phyloP scores from a whole-genome alignment of 495 filamentous ascomycete species.

The Talaromyces ruber region DNA sequence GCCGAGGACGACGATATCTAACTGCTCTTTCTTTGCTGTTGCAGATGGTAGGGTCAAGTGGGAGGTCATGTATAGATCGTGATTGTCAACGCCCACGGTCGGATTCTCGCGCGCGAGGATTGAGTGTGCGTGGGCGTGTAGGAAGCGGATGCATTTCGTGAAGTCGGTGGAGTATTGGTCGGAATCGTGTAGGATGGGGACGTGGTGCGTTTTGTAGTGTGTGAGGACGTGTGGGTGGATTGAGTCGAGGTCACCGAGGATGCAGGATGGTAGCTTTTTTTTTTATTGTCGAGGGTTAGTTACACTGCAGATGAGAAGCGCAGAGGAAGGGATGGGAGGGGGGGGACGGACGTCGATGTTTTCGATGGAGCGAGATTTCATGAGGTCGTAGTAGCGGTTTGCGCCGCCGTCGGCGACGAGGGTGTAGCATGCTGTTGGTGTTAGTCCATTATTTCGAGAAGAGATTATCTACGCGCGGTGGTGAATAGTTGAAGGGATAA shows the following conservation, averaged over 20 bases:
- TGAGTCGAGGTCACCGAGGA: conserved; percentile 89
- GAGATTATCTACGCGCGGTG: background rate
- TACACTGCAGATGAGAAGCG: background rate
- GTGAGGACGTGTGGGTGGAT: conserved; percentile 44
- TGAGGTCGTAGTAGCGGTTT: conserved; percentile 62
- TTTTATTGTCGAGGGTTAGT: background rate
- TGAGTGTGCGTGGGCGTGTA: conserved; percentile 28
- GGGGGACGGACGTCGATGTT: conserved; percentile 27
- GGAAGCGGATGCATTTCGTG: conserved; percentile 62
- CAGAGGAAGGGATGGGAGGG: background rate
- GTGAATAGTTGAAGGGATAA: background rate
- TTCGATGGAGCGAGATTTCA: conserved; percentile 22
- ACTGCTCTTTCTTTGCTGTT: conserved; percentile 2
- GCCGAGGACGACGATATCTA: conserved; percentile 64
- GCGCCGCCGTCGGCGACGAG: conserved; percentile 89
- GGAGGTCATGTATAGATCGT: conserved; percentile 3
- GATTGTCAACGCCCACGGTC: background rate
- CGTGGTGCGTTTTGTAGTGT: conserved; percentile 50
- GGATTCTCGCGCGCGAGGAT: conserved; percentile 15
- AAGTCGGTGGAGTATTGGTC: conserved; percentile 87
- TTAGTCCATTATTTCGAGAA: background rate
- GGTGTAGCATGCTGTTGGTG: conserved; percentile 41
- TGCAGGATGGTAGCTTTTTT: conserved; percentile 48
- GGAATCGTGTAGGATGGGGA: conserved; percentile 51
- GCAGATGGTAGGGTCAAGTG: background rate